Conservation (phyloP, 75 land plant genomes). For the Azolla pinnata region DNA sequence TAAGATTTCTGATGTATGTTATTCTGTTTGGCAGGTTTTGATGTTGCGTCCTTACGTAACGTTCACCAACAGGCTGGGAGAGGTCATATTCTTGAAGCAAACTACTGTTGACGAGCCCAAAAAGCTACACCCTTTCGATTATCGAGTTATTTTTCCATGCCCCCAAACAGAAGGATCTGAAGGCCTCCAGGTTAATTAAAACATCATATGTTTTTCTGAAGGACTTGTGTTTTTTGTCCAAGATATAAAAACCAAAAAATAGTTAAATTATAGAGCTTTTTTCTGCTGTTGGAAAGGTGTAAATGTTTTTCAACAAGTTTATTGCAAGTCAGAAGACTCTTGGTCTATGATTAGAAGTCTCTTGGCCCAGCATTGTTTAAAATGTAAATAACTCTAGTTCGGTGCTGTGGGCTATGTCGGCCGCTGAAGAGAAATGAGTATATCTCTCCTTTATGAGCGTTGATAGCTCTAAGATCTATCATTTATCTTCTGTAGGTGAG, state of each 20-base stretch:
- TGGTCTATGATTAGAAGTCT: neutral
- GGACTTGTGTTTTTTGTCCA: no score
- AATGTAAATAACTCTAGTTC: no score
- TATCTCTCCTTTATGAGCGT: neutral
- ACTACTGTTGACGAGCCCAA: conserved; percentile 49
- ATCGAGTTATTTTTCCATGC: conserved; percentile 50
- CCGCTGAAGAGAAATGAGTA: no score
- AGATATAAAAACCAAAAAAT: no score
- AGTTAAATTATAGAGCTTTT: no score
- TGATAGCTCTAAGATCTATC: no score
- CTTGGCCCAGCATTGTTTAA: no score
- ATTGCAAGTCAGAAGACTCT: neutral
- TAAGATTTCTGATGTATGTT: conserved; percentile 1
- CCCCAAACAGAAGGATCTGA: conserved; percentile 35
- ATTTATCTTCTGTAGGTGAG: no score
- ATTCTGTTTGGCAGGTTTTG: conserved; percentile 45
- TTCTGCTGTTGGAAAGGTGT: no score
- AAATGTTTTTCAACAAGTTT: neutral
- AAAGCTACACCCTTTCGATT: conserved; percentile 52
- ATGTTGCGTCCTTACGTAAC: conserved; percentile 69
- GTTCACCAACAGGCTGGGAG: conserved; percentile 89
- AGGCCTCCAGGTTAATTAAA: conserved; percentile 46
- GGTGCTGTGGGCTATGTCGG: no score
- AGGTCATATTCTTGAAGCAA: conserved; percentile 50
- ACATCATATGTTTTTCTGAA: no score